Conservation (phyloP, 371 early-diverging fungal genomes). For the Smittium culicis region DNA sequence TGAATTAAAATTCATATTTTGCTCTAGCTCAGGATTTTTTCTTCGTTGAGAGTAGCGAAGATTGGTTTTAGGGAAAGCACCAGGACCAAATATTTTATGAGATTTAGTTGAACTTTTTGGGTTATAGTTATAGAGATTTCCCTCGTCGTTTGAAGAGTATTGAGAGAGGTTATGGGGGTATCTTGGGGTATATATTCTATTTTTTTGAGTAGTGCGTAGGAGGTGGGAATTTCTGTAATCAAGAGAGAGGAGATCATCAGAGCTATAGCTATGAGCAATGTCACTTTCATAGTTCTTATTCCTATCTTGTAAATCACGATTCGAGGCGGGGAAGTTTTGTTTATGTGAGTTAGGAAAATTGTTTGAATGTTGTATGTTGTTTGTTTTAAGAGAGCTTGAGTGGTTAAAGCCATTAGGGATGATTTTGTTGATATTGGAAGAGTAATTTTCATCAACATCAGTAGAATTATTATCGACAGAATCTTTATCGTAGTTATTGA, state of each 20-base stretch:
- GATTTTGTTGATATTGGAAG: not conserved
- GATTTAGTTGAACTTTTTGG: constrained; percentile 14
- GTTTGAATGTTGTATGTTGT: not conserved
- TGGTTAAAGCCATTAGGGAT: not conserved
- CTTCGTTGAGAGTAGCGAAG: constrained; percentile 26
- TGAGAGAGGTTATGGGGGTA: not conserved
- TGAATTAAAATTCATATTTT: not conserved
- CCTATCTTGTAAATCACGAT: not conserved
- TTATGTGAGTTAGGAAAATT: not conserved
- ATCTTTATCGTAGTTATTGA: not conserved
- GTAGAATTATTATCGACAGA: not conserved
- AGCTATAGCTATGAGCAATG: not conserved
- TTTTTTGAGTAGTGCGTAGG: not conserved
- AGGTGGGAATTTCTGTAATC: not conserved
- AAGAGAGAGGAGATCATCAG: not conserved
- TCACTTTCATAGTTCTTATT: not conserved
- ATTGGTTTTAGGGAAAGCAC: constrained; percentile 30
- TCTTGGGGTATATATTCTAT: not conserved
- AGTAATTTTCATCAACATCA: not conserved
- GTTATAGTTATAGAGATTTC: not conserved
- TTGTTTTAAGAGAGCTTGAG: not conserved
- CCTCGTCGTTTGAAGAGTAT: not conserved
- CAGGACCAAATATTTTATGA: constrained; percentile 27
- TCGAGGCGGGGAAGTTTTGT: not conserved
- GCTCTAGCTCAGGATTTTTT: not conserved